These are phyloP conservation scores for Umbilicus rupestris DNA, from an alignment of 164 flowering plant species.

Conservation along the genomic window DNA sequence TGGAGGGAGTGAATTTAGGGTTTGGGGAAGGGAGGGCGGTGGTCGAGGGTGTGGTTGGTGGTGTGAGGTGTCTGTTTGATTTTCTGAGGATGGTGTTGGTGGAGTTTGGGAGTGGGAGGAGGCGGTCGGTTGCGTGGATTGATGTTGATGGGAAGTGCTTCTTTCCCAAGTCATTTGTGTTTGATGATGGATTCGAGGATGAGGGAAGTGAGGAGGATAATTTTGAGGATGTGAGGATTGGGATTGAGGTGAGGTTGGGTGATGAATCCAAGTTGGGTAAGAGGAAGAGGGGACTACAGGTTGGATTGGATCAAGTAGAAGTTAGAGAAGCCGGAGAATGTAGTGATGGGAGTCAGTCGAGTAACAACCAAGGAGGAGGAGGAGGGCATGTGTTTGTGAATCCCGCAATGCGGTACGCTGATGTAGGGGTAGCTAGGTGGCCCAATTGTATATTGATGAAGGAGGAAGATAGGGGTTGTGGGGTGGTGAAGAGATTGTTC, in stretches of 20 bases:
- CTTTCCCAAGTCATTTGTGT: conserved; percentile 28
- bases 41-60: conserved; percentile 20
- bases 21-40: conserved; percentile 20
- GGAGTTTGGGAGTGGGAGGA: conserved; percentile 19
- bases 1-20: conserved; percentile 15
- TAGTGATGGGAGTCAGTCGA: conserved; percentile 15
- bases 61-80: conserved; percentile 22
- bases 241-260: conserved; percentile 15
- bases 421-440: neutral
- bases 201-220: conserved; percentile 12
- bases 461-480: neutral
- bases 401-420: neutral
- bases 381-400: neutral
- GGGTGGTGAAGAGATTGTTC: neutral
- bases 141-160: conserved; percentile 33
- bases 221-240: conserved; percentile 12
- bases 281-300: conserved; percentile 13
- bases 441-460: neutral
- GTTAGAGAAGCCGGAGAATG: conserved; percentile 8
- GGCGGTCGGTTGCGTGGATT: conserved; percentile 43
- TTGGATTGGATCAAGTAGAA: conserved; percentile 1
- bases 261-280: conserved; percentile 9
- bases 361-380: neutral
- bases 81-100: conserved; percentile 33
- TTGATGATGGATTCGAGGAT: neutral